Conservation (phyloP, 148 eudicot species). For the Spergularia marina region DNA sequence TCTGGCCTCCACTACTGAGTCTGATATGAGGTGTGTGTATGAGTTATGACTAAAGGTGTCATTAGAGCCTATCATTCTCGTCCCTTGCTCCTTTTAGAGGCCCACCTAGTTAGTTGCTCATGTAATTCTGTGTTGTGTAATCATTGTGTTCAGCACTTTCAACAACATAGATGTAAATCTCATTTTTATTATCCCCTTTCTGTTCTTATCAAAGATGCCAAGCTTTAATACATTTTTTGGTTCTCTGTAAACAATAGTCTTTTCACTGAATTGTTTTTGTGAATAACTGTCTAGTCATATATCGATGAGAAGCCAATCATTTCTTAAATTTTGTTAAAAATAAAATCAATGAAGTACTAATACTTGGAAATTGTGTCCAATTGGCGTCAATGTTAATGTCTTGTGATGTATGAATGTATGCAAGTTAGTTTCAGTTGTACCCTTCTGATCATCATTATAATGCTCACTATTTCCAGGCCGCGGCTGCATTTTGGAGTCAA, state of each 20-base stretch:
- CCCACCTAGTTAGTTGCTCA: too few species aligned
- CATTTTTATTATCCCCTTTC: neutral
- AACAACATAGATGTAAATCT: neutral
- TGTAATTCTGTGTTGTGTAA: neutral
- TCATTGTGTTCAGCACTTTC: neutral
- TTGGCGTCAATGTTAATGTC: neutral
- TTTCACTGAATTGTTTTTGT: neutral
- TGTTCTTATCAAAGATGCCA: slow-evolving; percentile 1
- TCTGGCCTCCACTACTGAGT: too few species aligned
- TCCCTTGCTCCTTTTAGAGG: too few species aligned
- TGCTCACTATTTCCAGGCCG: slow-evolving; percentile 51
- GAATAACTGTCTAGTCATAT: neutral
- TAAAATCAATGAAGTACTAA: neutral
- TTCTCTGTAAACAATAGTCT: neutral
- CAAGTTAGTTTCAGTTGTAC: neutral
- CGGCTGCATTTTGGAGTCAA: slow-evolving; percentile 94
- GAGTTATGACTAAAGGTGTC: too few species aligned
- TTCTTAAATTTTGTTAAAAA: neutral
- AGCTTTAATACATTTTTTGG: neutral
- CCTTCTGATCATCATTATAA: neutral
- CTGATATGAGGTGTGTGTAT: too few species aligned
- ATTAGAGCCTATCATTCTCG: too few species aligned
- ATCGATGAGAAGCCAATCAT: neutral
- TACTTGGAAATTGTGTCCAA: neutral
- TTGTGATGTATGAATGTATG: neutral